Evolutionary conservation across 768 basidiomycete species (phyloP).

Genomic region (Tulasnella sp.): DNA sequence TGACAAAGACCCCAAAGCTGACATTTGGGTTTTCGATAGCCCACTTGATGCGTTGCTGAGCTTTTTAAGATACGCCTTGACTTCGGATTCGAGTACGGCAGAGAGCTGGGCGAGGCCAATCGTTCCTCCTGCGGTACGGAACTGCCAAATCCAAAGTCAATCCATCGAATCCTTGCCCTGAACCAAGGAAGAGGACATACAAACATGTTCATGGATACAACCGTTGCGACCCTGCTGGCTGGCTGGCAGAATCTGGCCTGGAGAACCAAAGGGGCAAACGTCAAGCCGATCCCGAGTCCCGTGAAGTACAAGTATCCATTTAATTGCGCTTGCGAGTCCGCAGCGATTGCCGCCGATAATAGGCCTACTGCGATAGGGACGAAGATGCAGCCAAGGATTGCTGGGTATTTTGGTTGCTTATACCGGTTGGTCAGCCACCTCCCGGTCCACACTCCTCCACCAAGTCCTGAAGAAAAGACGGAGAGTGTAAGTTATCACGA

Average conservation of each 20-base stretch:
- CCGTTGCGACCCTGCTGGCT: conserved; percentile 36
- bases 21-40: neutral
- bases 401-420: conserved; percentile 39
- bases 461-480: conserved; percentile 25
- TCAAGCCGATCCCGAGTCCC: conserved; percentile 40
- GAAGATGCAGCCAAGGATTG: conserved; percentile 36
- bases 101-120: conserved; percentile 47
- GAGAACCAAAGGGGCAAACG: conserved; percentile 31
- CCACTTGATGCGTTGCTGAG: conserved; percentile 12
- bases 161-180: neutral
- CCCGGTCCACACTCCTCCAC: conserved; percentile 33
- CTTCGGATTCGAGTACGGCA: conserved; percentile 42
- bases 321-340: conserved; percentile 31
- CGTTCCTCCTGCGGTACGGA: conserved; percentile 44
- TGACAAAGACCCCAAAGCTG: conserved; percentile 21
- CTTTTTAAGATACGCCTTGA: conserved; percentile 31
- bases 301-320: conserved; percentile 41
- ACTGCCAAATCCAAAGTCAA: conserved; percentile 28
- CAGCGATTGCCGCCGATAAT: conserved; percentile 37
- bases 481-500: neutral
- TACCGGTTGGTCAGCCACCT: conserved; percentile 32
- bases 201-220: conserved; percentile 40
- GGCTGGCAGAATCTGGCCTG: conserved; percentile 25
- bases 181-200: conserved; percentile 30
- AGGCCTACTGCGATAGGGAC: conserved; percentile 39